Percentiles rank a stretch among this genome's conserved stretches.
These are phyloP conservation scores for Neophaeococcomyces aloes DNA, from an alignment of 2,329 filamentous ascomycete species.

Conservation along the genomic window DNA sequence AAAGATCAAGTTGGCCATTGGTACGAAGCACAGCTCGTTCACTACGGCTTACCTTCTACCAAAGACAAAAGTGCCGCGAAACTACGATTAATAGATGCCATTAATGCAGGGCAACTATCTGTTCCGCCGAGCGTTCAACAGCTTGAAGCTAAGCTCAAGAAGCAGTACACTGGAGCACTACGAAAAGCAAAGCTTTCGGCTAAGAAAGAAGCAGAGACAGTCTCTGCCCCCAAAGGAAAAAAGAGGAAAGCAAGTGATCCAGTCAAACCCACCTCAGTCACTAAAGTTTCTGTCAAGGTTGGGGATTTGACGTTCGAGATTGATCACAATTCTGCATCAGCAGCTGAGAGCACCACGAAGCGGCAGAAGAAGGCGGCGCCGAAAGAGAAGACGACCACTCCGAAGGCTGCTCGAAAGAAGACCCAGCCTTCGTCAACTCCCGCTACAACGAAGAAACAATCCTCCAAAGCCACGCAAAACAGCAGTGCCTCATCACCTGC, in stretches of 20 bases:
- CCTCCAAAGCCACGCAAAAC: not conserved
- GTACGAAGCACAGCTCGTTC: slow-evolving; percentile 53
- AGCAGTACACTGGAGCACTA: slow-evolving; percentile 38
- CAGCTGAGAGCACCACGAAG: no score
- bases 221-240: not conserved
- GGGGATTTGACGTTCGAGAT: slow-evolving; percentile 9
- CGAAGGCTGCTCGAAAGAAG: slow-evolving; percentile 1
- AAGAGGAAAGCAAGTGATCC: slow-evolving; percentile 2
- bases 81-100: slow-evolving; percentile 48
- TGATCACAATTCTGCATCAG: no score
- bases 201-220: slow-evolving; percentile 5
- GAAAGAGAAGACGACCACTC: slow-evolving; percentile 6
- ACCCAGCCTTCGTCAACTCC: no score
- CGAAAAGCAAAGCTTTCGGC: slow-evolving; percentile 31
- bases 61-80: slow-evolving; percentile 50
- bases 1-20: slow-evolving; percentile 49
- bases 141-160: slow-evolving; percentile 47
- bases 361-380: not conserved
- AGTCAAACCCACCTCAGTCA: not conserved
- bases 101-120: slow-evolving; percentile 38
- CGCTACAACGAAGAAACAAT: not conserved
- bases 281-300: slow-evolving; percentile 10
- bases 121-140: slow-evolving; percentile 41
- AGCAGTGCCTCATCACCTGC: not conserved
- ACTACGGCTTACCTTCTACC: slow-evolving; percentile 49